Base-by-base conservation (phyloP, 768 basidiomycete species). In the Lentinula lateritia region DNA sequence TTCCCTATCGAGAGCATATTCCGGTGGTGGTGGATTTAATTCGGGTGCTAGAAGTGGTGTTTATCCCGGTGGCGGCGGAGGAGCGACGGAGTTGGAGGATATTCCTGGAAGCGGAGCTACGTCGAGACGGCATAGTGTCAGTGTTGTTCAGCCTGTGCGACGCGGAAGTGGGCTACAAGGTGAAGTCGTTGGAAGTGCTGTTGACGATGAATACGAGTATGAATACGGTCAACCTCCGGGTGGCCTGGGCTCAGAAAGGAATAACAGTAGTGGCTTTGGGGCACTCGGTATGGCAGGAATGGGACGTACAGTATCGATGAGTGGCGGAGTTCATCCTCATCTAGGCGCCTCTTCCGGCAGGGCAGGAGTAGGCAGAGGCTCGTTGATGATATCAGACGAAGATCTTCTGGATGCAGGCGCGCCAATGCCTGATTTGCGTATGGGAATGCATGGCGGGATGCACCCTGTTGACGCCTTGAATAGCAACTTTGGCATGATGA, bases 71-170 rank as follows among this genome's bases (percentile, higher is more conserved):
- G 63, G 60, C 13, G 54, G 43, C 18, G 32, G 32, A 20, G 52
- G 35, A 39, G 42, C 20, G 28, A 45, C 36, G 28, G 62, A 56
- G 7, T 43, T 56, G 41, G 62, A 43, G 57, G 61, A 46, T 56
- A 56, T 56, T 34, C 55, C 55, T 41, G 87, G 86, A 0, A 93
- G 91, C 66, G 92, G 91, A 2, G 89, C 90, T 5, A 92, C 92
- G 6, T 92, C 90, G 65, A 76, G 92, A 41, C 77, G 92, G 18
- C 92, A 93, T 65, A 92, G 89, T 62, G 91, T 93, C 66, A 89
- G 87, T 63, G 84, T 92, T 66, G 89, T 92, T 12, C 92, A 90
- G 69, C 89, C 90, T 88, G 5, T 74, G 88, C 52, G 77, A 60
- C 42, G 78, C 84, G 5, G 83, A 83, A 59, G 76, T 88, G 53